Base-by-base conservation (phyloP, 768 basidiomycete genomes). In the Rhizopogon salebrosus region DNA sequence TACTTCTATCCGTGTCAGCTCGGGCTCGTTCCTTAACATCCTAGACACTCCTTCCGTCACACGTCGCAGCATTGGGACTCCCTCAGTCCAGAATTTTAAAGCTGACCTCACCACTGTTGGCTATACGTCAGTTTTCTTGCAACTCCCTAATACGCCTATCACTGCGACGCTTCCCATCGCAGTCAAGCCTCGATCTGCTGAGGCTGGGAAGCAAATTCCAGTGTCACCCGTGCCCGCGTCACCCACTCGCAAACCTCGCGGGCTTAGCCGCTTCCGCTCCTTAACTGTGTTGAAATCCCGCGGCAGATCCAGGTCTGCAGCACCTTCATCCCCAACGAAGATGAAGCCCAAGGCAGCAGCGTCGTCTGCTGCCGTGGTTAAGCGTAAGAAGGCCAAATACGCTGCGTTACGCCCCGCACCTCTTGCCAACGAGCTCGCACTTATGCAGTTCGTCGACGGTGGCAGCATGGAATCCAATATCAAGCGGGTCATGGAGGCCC, bases 401-500 rank as follows among this genome's bases (percentile, higher is more conserved):
- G 45, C 45, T 22, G 66, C 72, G 8, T 63, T 69, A 14, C 72
- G 66, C 29, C 58, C 71, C 66, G 40, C 83, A 2, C 76, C 85
- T 2, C 78, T 88, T 45, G 75, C 79, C 3, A 80, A 80, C 50
- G 85, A 88, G 55, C 75, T 88, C 49, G 83, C 80, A 0, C 69
- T 89, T 52, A 80, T 84, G 78, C 87, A 89, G 66, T 80, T 87
- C 54, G 63, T 72, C 10, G 84, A 83, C 38, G 87, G 87, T 20
- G 87, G 87, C 0, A 75, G 63, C 43, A 71, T 80, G 51, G 79
- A 85, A 41, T 65, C 71, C 7, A 77, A 85, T 49, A 73, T 78
- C 41, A 73, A 75, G 54, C 78, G 79, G 10, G 64, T 79, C 31
- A 79, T 84, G 75, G 73, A 78, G 42, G 68, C 72, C 4, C 81